Conservation (phyloP, 164 flowering plant genomes). For the Akebia trifoliata region DNA sequence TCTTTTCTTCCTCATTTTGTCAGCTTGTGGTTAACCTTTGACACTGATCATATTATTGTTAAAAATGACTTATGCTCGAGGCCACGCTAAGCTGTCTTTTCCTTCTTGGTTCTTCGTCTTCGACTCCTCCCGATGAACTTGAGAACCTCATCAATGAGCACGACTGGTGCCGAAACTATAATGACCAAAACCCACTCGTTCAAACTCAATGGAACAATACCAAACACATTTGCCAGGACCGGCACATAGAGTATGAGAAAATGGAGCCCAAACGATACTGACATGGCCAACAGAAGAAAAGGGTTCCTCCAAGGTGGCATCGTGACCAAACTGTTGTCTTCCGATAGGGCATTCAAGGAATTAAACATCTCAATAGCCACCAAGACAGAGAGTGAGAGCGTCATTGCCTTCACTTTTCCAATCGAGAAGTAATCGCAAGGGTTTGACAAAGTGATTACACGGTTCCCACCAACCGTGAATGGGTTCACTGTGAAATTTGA, state of each 20-base stretch:
- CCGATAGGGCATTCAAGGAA: conserved; percentile 85
- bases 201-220: conserved; percentile 57
- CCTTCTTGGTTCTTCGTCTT: conserved; percentile 32
- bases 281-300: conserved; percentile 86
- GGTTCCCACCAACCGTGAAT: conserved; percentile 44
- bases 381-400: conserved; percentile 79
- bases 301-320: conserved; percentile 97
- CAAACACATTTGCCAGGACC: conserved; percentile 68
- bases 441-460: conserved; percentile 43
- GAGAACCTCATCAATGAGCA: conserved; percentile 73
- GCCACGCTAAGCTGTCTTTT: conserved; percentile 33
- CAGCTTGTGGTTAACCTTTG: too few relatives aligned
- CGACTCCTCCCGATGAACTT: conserved; percentile 52
- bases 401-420: conserved; percentile 90
- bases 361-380: conserved; percentile 95
- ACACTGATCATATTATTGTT: too few relatives aligned
- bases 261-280: conserved; percentile 73
- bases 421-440: conserved; percentile 80
- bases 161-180: conserved; percentile 64
- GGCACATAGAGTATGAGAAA: conserved; percentile 78
- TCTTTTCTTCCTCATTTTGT: too few relatives aligned
- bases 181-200: conserved; percentile 77
- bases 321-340: conserved; percentile 70
- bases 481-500: conserved; percentile 61
- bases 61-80: background rate